phyloP scores from a whole-genome alignment of 2,329 filamentous ascomycete genomes.

The Metarhizium album region DNA sequence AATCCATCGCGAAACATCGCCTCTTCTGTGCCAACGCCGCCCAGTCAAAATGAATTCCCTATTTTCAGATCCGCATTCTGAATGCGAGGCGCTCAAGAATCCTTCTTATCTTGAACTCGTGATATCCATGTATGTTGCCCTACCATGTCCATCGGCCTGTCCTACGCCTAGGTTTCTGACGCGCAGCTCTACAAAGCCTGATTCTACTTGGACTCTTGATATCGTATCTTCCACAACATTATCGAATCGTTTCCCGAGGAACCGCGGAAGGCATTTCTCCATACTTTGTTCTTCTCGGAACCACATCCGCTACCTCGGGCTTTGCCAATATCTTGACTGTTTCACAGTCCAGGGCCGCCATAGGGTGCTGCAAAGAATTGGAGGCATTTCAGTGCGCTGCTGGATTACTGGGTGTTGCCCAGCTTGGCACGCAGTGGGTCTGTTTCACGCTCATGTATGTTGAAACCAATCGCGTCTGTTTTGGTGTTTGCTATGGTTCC shows the following conservation, averaged over 20 bases:
- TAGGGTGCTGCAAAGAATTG: constrained; percentile 76
- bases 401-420: constrained; percentile 76
- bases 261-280: constrained; percentile 93
- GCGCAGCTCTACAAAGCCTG: constrained; percentile 32
- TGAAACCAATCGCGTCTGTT: not conserved
- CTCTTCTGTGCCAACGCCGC: not conserved
- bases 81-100: constrained; percentile 40
- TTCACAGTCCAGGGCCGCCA: constrained; percentile 70
- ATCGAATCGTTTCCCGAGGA: constrained; percentile 74
- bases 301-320: constrained; percentile 75
- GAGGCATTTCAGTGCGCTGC: constrained; percentile 74
- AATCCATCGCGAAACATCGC: not conserved
- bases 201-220: constrained; percentile 81
- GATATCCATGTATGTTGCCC: constrained; percentile 38
- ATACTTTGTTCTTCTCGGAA: constrained; percentile 89
- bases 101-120: constrained; percentile 44
- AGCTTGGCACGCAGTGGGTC: constrained; percentile 84
- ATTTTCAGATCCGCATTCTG: constrained; percentile 3
- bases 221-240: constrained; percentile 91
- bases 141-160: constrained; percentile 8
- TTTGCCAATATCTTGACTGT: constrained; percentile 89
- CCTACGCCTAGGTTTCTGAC: not conserved
- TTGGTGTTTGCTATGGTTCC: not conserved
- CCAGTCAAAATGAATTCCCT: not conserved
- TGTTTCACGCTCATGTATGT: constrained; percentile 87